A percentile compares a stretch with the other conserved stretches of the same genome.
Evolutionary conservation across 106 monocot species (phyloP).

Genomic region (Gastrodia elata): DNA sequence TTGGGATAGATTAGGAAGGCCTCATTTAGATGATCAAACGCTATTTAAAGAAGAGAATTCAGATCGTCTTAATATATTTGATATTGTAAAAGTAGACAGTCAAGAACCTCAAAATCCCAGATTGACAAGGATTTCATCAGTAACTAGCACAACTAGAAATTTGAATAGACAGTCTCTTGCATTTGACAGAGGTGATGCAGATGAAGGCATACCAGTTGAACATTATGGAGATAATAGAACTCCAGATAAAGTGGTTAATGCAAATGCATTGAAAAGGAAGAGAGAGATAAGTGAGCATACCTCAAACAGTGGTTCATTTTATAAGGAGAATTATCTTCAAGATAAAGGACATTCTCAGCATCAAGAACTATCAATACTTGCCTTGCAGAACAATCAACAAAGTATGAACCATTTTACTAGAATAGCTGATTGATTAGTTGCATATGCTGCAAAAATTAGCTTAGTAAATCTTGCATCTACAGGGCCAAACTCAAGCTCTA

Average conservation of each 20-base stretch:
- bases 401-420: slow-evolving; percentile 10
- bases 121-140: slow-evolving; percentile 10
- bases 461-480: slow-evolving; percentile 3
- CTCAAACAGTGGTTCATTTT: slow-evolving; percentile 13
- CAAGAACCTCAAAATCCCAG: slow-evolving; percentile 18
- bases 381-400: slow-evolving; percentile 3
- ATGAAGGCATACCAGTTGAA: neutral
- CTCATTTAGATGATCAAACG: slow-evolving; percentile 16
- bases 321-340: slow-evolving; percentile 16
- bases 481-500: neutral
- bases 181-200: slow-evolving; percentile 7
- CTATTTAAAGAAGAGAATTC: slow-evolving; percentile 1
- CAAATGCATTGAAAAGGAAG: slow-evolving; percentile 18
- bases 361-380: slow-evolving; percentile 14
- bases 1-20: slow-evolving; percentile 91
- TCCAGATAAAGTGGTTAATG: slow-evolving; percentile 10
- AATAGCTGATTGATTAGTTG: slow-evolving; percentile 1
- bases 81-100: neutral
- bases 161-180: neutral
- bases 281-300: slow-evolving; percentile 16
- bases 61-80: slow-evolving; percentile 4
- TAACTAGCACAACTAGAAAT: slow-evolving; percentile 11
- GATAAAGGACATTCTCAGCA: slow-evolving; percentile 17
- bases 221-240: neutral
- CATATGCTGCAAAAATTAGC: slow-evolving; percentile 17